Conservation (phyloP, 1,139 yeast species). For the Yamadazyma taylorii region DNA sequence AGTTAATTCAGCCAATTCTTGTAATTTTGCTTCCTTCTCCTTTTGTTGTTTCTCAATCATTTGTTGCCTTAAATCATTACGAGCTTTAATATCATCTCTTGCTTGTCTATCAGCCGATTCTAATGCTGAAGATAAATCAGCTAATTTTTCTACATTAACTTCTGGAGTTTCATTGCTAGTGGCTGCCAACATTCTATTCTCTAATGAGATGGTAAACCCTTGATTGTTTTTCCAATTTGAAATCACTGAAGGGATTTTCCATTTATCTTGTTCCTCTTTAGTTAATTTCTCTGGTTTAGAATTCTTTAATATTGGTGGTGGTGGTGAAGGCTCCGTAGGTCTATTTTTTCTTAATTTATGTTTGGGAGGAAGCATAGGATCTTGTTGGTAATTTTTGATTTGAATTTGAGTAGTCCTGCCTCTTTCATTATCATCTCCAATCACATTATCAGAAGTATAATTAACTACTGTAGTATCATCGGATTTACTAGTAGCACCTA, state of each 20-base stretch:
- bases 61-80: constrained; percentile 58
- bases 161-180: constrained; percentile 28
- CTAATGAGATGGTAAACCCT: constrained; percentile 83
- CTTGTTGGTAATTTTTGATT: constrained; percentile 49
- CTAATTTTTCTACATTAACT: constrained; percentile 60
- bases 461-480: constrained; percentile 20
- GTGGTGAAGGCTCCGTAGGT: constrained; percentile 61
- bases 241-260: constrained; percentile 90
- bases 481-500: constrained; percentile 18
- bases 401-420: constrained; percentile 28
- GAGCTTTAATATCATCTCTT: constrained; percentile 61
- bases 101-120: constrained; percentile 75
- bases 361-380: constrained; percentile 85
- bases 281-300: constrained; percentile 46
- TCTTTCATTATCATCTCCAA: constrained; percentile 11
- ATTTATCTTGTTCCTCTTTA: constrained; percentile 72
- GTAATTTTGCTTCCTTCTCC: constrained; percentile 60
- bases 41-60: constrained; percentile 54
- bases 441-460: constrained; percentile 20
- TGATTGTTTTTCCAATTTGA: constrained; percentile 96
- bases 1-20: constrained; percentile 59
- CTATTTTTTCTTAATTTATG: constrained; percentile 77
- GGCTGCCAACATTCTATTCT: constrained; percentile 67
- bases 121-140: constrained; percentile 67
- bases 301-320: constrained; percentile 50